Conservation (phyloP, 352 stramenopile species). For the Phytopythium montanum region DNA sequence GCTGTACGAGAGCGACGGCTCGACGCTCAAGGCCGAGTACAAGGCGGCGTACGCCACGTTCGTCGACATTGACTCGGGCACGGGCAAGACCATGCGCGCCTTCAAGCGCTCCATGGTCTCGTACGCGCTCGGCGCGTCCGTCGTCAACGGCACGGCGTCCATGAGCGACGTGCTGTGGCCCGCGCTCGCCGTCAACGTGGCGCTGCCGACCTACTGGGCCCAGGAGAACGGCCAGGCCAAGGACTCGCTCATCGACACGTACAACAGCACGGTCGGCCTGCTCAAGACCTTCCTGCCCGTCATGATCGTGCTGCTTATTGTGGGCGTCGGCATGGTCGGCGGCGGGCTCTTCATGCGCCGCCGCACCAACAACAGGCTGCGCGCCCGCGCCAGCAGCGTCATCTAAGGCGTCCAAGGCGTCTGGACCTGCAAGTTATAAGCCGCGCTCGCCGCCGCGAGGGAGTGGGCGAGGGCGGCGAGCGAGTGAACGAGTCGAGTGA, state of each 20-base stretch:
- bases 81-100: conserved; percentile 67
- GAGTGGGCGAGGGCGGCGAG: background rate
- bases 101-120: conserved; percentile 58
- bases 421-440: conserved; percentile 6
- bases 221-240: conserved; percentile 45
- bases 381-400: conserved; percentile 21
- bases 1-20: conserved; percentile 44
- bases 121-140: conserved; percentile 46
- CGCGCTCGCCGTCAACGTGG: conserved; percentile 42
- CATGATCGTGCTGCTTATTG: conserved; percentile 49
- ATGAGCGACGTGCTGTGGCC: conserved; percentile 72
- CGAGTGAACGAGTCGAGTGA: background rate
- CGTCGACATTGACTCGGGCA: conserved; percentile 67
- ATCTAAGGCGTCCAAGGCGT: conserved; percentile 19
- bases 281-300: conserved; percentile 50
- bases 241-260: conserved; percentile 33
- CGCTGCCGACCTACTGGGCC: conserved; percentile 58
- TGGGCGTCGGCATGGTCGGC: conserved; percentile 30
- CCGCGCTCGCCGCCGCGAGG: background rate
- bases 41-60: conserved; percentile 45
- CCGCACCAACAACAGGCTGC: conserved; percentile 22
- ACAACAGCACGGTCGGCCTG: conserved; percentile 43
- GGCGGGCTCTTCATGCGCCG: conserved; percentile 50
- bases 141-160: conserved; percentile 22
- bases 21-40: conserved; percentile 42